Evolutionary conservation across 768 basidiomycete genomes (phyloP).

Genomic region (Rhodotorula babjevae): DNA sequence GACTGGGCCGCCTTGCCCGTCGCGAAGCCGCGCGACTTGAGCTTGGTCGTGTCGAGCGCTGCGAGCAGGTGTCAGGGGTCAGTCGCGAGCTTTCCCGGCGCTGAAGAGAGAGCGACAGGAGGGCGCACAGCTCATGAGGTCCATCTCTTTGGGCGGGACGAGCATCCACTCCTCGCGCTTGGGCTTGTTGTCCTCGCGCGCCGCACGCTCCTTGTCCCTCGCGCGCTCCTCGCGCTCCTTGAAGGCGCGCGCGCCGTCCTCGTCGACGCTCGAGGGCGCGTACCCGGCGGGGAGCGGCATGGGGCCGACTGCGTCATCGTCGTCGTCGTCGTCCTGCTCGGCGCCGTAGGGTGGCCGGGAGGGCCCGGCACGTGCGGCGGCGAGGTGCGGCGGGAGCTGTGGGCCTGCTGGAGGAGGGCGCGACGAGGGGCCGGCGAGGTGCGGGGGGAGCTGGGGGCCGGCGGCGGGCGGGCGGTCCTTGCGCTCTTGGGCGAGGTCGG

Average conservation of each 20-base stretch:
- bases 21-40: slow-evolving; percentile 72
- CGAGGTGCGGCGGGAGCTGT: slow-evolving; percentile 39
- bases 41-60: slow-evolving; percentile 83
- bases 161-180: slow-evolving; percentile 98
- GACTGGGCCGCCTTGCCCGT: slow-evolving; percentile 31
- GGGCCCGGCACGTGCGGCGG: slow-evolving; percentile 37
- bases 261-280: slow-evolving; percentile 47
- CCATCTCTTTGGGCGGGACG: slow-evolving; percentile 77
- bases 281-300: slow-evolving; percentile 57
- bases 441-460: neutral
- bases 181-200: slow-evolving; percentile 61
- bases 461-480: neutral
- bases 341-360: neutral
- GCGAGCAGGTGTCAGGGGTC: neutral
- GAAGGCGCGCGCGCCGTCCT: slow-evolving; percentile 72
- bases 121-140: slow-evolving; percentile 68
- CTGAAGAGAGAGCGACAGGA: neutral
- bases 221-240: slow-evolving; percentile 76
- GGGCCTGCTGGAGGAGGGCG: slow-evolving; percentile 3
- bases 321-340: slow-evolving; percentile 51
- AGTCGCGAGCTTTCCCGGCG: neutral
- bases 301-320: slow-evolving; percentile 71
- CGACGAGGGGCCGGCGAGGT: slow-evolving; percentile 31
- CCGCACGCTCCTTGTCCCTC: slow-evolving; percentile 60
- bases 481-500: slow-evolving; percentile 45